These are phyloP conservation scores for Kuraishia floccosa DNA, from an alignment of 805 yeast genomes.

Conservation along the genomic window DNA sequence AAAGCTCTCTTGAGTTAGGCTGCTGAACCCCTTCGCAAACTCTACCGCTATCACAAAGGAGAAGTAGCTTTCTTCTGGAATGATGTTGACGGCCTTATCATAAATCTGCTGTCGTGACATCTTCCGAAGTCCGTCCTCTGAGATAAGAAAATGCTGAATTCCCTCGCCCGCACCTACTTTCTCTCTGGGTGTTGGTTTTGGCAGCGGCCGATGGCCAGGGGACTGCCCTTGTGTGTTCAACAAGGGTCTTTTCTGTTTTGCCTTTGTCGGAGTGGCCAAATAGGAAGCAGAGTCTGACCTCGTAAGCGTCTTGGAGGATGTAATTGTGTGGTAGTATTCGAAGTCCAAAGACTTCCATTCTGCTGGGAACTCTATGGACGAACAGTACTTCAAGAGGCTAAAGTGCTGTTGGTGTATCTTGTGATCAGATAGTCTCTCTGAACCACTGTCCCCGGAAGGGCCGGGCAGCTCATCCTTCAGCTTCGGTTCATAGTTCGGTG, in stretches of 20 bases:
- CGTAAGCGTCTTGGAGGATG: constrained; percentile 11
- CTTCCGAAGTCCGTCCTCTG: constrained; percentile 46
- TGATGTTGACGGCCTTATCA: constrained; percentile 41
- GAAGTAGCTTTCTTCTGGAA: constrained; percentile 56
- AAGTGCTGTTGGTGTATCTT: too few species aligned
- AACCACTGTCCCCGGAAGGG: too few species aligned
- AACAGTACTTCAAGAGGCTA: too few species aligned
- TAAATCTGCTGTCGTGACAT: constrained; percentile 48
- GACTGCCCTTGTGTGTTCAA: constrained; percentile 7
- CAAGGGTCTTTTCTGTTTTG: constrained; percentile 8
- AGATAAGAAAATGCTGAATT: constrained; percentile 34
- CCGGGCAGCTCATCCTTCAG: too few species aligned
- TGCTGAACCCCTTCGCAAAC: constrained; percentile 63
- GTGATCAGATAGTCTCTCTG: too few species aligned
- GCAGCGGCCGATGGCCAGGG: too few species aligned
- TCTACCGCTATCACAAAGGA: constrained; percentile 52
- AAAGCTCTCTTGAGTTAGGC: constrained; percentile 39
- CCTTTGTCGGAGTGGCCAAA: constrained; percentile 7
- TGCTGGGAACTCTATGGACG: constrained; percentile 25
- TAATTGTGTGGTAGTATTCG: constrained; percentile 26
- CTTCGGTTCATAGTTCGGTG: too few species aligned
- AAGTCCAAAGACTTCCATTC: constrained; percentile 47
- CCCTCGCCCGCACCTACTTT: constrained; percentile 34
- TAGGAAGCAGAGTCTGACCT: constrained; percentile 6
- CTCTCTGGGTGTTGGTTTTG: too few species aligned